Evolutionary conservation across 75 land plant species (phyloP).

Genomic region (Pinus albicaulis): DNA sequence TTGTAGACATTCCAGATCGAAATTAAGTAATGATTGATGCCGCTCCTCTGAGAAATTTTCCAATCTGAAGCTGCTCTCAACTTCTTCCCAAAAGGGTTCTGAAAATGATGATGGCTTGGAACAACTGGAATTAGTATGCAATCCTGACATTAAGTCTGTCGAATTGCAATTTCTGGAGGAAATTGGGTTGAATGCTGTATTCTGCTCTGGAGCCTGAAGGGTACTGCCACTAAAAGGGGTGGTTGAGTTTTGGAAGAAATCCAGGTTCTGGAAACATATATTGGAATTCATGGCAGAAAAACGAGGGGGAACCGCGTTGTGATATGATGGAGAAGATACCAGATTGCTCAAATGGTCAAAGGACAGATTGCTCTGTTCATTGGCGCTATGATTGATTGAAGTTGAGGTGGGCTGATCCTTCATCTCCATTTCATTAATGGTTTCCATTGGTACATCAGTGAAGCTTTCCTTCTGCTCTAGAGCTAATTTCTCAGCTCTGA

Average conservation of each 20-base stretch:
- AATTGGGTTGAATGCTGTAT: neutral
- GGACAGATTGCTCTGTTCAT: neutral
- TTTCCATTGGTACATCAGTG: neutral
- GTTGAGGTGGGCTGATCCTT: too few relatives aligned
- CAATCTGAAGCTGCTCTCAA: neutral
- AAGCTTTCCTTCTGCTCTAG: too few relatives aligned
- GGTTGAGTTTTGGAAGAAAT: too few relatives aligned
- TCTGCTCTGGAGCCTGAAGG: neutral
- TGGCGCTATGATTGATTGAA: neutral
- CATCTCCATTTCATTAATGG: neutral
- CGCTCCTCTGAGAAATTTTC: neutral
- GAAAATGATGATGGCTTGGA: neutral
- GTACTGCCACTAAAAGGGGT: neutral
- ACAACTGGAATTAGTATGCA: too few relatives aligned
- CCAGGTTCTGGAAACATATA: neutral
- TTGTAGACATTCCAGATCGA: slow-evolving; percentile 7
- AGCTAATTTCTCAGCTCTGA: too few relatives aligned
- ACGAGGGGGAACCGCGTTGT: neutral
- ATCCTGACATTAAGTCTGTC: too few relatives aligned
- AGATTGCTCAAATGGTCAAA: neutral
- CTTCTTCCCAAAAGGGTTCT: neutral
- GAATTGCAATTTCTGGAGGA: neutral
- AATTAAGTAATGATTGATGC: neutral
- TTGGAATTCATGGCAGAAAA: neutral
- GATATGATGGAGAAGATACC: neutral